Percentiles rank a stretch among this genome's conserved stretches.
Evolutionary conservation across 352 stramenopile genomes (phyloP).

Genomic region (Phytopythium helicoides): DNA sequence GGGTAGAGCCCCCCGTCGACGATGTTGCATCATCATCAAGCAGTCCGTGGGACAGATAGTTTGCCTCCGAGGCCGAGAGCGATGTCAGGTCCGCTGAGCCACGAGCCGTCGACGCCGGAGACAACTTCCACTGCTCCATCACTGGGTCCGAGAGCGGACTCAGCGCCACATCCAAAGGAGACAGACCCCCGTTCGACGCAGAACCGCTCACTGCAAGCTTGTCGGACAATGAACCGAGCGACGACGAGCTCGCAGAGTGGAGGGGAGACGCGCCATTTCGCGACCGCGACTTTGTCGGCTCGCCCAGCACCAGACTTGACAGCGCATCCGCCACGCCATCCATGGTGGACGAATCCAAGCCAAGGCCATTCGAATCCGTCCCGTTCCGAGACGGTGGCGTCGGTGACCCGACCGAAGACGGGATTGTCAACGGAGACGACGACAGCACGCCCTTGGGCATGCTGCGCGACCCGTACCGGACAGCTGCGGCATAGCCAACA

Average conservation of each 20-base stretch:
- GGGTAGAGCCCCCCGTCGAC: conserved; percentile 13
- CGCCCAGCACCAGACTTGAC: conserved; percentile 63
- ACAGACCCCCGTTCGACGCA: conserved; percentile 37
- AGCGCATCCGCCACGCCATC: conserved; percentile 63
- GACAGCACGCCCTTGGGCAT: conserved; percentile 28
- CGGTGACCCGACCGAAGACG: conserved; percentile 29
- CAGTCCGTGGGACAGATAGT: conserved; percentile 42
- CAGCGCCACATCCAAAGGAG: conserved; percentile 50
- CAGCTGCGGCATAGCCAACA: conserved; percentile 74
- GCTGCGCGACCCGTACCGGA: conserved; percentile 60
- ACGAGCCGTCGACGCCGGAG: conserved; percentile 38
- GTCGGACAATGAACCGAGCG: conserved; percentile 46
- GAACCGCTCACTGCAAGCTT: conserved; percentile 29
- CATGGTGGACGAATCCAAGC: conserved; percentile 30
- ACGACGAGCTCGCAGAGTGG: conserved; percentile 54
- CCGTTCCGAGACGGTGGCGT: conserved; percentile 25
- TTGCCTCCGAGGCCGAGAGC: conserved; percentile 38
- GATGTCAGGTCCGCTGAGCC: conserved; percentile 44
- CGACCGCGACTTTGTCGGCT: conserved; percentile 24
- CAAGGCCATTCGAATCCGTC: conserved; percentile 23
- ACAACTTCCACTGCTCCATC: conserved; percentile 82
- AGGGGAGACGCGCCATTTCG: conserved; percentile 26
- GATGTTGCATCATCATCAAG: conserved; percentile 22
- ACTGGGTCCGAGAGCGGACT: conserved; percentile 59
- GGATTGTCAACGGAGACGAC: conserved; percentile 25